Evolutionary conservation across 1,284 basidiomycete genomes (phyloP).

Genomic region (Megacollybia platyphylla): DNA sequence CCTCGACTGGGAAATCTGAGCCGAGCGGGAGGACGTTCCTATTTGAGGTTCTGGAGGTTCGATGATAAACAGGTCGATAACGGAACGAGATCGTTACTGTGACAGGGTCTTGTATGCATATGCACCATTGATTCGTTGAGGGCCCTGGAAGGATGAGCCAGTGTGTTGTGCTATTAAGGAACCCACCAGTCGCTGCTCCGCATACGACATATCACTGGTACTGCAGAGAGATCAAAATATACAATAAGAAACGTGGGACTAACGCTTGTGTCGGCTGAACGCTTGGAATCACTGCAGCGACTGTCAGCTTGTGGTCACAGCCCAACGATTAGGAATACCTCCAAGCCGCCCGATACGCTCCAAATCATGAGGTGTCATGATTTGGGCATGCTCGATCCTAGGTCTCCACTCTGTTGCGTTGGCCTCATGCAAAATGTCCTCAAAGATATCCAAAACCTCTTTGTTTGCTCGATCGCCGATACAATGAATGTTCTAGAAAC

Average conservation of each 20-base stretch:
- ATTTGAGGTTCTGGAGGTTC: slow-evolving; percentile 1
- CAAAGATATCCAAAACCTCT: slow-evolving; percentile 51
- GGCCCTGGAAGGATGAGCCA: slow-evolving; percentile 34
- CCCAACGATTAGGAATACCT: slow-evolving; percentile 27
- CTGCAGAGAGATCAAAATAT: slow-evolving; percentile 17
- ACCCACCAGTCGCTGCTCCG: slow-evolving; percentile 62
- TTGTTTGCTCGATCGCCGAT: slow-evolving; percentile 43
- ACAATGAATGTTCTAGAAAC: slow-evolving; percentile 68
- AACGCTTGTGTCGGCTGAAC: slow-evolving; percentile 90
- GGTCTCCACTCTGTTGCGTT: slow-evolving; percentile 43
- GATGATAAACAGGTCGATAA: slow-evolving; percentile 1
- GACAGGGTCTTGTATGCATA: slow-evolving; percentile 82
- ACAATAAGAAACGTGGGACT: slow-evolving; percentile 13
- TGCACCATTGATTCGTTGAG: slow-evolving; percentile 70
- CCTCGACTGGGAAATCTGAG: slow-evolving; percentile 38
- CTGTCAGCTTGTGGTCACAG: background rate
- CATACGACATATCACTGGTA: slow-evolving; percentile 88
- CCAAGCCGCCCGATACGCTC: slow-evolving; percentile 59
- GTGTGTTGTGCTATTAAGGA: background rate
- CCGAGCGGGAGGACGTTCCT: slow-evolving; percentile 6
- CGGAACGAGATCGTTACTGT: slow-evolving; percentile 27
- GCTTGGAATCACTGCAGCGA: slow-evolving; percentile 65
- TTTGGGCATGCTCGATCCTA: slow-evolving; percentile 87
- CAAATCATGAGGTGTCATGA: slow-evolving; percentile 62
- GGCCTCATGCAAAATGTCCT: slow-evolving; percentile 20